These are phyloP conservation scores for Hyaloscypha variabilis DNA, from an alignment of 495 filamentous ascomycete genomes.

Conservation along the genomic window DNA sequence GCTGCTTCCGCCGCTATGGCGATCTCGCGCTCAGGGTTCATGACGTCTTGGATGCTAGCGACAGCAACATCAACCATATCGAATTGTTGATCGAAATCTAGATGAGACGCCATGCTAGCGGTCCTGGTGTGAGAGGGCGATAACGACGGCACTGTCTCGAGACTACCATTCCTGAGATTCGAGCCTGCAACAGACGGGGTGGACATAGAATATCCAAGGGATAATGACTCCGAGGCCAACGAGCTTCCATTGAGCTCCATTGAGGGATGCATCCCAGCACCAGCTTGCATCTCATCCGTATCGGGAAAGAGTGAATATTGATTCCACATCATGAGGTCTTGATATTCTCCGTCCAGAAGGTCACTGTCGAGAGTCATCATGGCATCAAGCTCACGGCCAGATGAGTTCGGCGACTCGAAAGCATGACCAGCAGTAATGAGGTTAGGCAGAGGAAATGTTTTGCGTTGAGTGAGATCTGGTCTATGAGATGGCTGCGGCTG, in stretches of 20 bases:
- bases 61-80: slow-evolving; percentile 3
- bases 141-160: slow-evolving; percentile 23
- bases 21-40: slow-evolving; percentile 50
- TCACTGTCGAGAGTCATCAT: neutral
- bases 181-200: neutral
- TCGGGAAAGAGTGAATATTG: slow-evolving; percentile 26
- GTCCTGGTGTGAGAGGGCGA: slow-evolving; percentile 40
- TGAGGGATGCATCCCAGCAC: neutral
- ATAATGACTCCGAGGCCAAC: neutral
- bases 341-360: slow-evolving; percentile 3
- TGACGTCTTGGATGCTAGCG: slow-evolving; percentile 31
- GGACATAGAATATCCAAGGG: neutral
- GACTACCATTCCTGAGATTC: neutral
- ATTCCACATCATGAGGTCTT: slow-evolving; percentile 35
- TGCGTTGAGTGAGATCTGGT: neutral
- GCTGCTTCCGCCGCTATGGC: slow-evolving; percentile 55
- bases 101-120: slow-evolving; percentile 24
- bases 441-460: neutral
- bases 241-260: neutral
- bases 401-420: neutral
- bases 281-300: neutral
- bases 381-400: neutral
- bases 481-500: neutral
- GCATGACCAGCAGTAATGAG: neutral
- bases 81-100: slow-evolving; percentile 18